phyloP scores from a whole-genome alignment of 345 rosid genomes.

The Noccaea bulbosa region DNA sequence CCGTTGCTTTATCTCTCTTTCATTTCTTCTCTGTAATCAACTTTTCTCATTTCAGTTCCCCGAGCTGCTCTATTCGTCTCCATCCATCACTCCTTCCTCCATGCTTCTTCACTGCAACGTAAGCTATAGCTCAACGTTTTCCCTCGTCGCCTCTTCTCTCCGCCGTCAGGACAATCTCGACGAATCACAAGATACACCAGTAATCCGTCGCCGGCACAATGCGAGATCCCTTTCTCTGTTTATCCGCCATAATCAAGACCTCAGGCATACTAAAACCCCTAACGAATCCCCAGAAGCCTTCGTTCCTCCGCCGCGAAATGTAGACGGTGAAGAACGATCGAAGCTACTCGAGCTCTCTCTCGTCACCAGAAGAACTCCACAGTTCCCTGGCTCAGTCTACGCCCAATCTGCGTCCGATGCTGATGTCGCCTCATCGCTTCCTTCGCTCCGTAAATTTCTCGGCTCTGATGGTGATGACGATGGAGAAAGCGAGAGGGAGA shows the following conservation, averaged over 20 bases:
- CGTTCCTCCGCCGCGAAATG: conserved; percentile 34
- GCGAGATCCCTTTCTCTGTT: conserved; percentile 53
- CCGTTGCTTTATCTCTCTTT: conserved; percentile 5
- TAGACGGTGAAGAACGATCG: conserved; percentile 46
- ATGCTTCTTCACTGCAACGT: conserved; percentile 39
- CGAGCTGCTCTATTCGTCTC: conserved; percentile 33
- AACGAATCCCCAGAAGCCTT: conserved; percentile 29
- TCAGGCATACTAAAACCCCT: conserved; percentile 20
- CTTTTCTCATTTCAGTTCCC: neutral
- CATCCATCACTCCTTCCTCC: conserved; percentile 36
- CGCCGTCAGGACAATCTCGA: conserved; percentile 34
- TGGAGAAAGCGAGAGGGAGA: conserved; percentile 56
- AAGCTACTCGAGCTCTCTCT: conserved; percentile 67
- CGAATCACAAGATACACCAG: conserved; percentile 35
- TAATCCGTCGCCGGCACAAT: conserved; percentile 61
- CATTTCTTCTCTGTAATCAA: neutral
- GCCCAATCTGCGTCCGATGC: conserved; percentile 43
- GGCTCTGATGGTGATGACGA: conserved; percentile 30
- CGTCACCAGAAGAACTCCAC: conserved; percentile 62
- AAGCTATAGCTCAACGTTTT: conserved; percentile 33
- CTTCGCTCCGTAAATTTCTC: conserved; percentile 52
- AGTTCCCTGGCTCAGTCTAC: conserved; percentile 68
- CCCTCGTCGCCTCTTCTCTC: conserved; percentile 44
- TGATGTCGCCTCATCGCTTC: conserved; percentile 46
- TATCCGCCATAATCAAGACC: conserved; percentile 47